Conservation (phyloP, 805 yeast genomes). For the Candida hispaniensis region DNA sequence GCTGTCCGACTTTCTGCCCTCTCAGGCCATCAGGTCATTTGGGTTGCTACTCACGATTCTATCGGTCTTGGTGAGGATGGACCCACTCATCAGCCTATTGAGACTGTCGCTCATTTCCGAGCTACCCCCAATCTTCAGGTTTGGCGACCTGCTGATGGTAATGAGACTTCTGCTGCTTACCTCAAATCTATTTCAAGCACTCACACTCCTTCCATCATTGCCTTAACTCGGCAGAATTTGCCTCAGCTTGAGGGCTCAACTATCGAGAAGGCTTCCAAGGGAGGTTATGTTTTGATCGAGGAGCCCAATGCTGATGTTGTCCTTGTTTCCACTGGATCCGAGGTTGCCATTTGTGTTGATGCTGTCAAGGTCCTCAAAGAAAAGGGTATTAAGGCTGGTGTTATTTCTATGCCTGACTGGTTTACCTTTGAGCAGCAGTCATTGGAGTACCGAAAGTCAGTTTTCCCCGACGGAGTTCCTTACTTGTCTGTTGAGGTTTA, state of each 20-base stretch:
- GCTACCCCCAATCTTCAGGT: conserved; percentile 39
- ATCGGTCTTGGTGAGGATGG: conserved; percentile 48
- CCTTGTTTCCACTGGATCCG: conserved; percentile 88
- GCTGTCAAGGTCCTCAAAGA: conserved; percentile 62
- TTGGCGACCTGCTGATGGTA: conserved; percentile 43
- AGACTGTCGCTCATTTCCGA: conserved; percentile 38
- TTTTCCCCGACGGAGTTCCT: conserved; percentile 92
- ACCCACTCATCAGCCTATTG: conserved; percentile 47
- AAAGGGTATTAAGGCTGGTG: conserved; percentile 60
- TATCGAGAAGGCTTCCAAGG: conserved; percentile 83
- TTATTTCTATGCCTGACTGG: conserved; percentile 92
- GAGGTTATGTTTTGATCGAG: conserved; percentile 75
- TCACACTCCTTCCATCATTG: conserved; percentile 56
- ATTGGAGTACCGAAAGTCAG: conserved; percentile 66
- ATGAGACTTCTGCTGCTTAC: conserved; percentile 44
- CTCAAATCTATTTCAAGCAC: conserved; percentile 45
- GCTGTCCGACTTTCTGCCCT: conserved; percentile 41
- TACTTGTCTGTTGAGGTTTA: conserved; percentile 88
- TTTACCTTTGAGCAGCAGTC: conserved; percentile 79
- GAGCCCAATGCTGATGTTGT: conserved; percentile 57
- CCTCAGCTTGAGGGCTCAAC: conserved; percentile 91
- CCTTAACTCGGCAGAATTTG: conserved; percentile 65
- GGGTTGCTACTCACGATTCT: conserved; percentile 46
- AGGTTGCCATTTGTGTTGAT: conserved; percentile 71
- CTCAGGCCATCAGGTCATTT: conserved; percentile 35